Base-by-base conservation (phyloP, 306 rosid species). In the Acacia confusa region DNA sequence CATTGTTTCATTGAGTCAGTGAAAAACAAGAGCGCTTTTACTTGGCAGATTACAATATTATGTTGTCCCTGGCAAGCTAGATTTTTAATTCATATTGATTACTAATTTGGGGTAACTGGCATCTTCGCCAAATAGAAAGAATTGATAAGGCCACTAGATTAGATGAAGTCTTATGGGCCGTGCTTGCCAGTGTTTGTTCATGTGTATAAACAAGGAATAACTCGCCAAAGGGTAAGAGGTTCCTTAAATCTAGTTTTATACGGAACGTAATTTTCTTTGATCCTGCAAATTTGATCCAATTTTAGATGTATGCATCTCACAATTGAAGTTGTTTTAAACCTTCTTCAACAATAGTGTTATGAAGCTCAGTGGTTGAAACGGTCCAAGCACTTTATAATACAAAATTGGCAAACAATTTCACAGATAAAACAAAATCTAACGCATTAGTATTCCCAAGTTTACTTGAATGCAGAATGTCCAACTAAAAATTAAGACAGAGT, bases 341-440 rank as follows among this genome's bases (percentile, higher is more conserved):
- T 34, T 61, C 47, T 52, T 8, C 36, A 60, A 16, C 48, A 44
- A 32, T 45, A 32, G 47, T 30, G 16, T 25, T 32, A 80, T n/a
- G 20, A 38, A 30, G 27, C 63, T 28, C 38, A 55, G 47, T 60
- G 69, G 61, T 44, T 77, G 36, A 80, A 48, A 73, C 63, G 80
- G 48, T 48, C 69, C 67, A 70, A 71, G 72, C 70, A 81, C 48
- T 34, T 83, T 45, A 70, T 22, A 32, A 10, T 43, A 41, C 44
- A 72, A 72, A 66, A 27, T 72, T 32, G 66, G 73, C 36, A 17
- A 74, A 36, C 50, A 60, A 72, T 27, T 64, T 71, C 53, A 65
- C 41, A 16, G 27, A 17, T 27, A 72, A 77, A 76, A 66, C 75
- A 64, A 36, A 75, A 79, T 55, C 74, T 65, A 72, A 67, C 76